These are phyloP conservation scores for Yamadazyma oceani DNA, from an alignment of 1,139 yeast genomes.

Conservation along the genomic window DNA sequence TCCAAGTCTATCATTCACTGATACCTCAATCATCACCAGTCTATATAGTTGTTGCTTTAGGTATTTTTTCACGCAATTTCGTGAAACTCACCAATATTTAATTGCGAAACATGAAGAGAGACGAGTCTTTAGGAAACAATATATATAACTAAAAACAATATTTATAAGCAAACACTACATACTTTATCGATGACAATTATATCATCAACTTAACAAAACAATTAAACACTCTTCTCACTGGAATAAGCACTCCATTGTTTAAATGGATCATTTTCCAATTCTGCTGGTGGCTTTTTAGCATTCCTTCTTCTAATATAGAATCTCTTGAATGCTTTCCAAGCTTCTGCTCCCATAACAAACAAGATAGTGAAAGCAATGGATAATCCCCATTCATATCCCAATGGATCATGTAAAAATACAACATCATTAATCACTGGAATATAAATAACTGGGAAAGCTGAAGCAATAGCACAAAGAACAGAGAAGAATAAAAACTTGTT, in stretches of 20 bases:
- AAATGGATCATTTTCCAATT: constrained; percentile 65
- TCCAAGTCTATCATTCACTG: constrained; percentile 63
- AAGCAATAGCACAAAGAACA: constrained; percentile 63
- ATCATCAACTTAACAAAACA: too few relatives aligned
- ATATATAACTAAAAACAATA: too few relatives aligned
- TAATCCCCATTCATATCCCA: constrained; percentile 83
- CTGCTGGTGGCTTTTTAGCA: constrained; percentile 63
- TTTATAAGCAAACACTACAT: too few relatives aligned
- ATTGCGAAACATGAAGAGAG: too few relatives aligned
- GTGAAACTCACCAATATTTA: too few relatives aligned
- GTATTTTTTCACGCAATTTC: too few relatives aligned
- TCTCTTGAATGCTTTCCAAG: constrained; percentile 69
- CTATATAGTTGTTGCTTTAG: too few relatives aligned
- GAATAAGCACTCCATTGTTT: constrained; percentile 60
- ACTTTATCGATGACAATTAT: too few relatives aligned
- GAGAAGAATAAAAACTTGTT: constrained; percentile 87
- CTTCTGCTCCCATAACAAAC: constrained; percentile 62
- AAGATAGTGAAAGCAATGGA: constrained; percentile 63
- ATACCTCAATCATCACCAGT: constrained; percentile 30
- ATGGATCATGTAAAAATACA: constrained; percentile 74
- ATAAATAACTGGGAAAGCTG: constrained; percentile 82
- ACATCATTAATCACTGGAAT: constrained; percentile 82
- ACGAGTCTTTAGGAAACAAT: too few relatives aligned
- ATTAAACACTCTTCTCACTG: constrained; percentile 30
- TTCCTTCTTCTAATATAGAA: constrained; percentile 41